Evolutionary conservation across 352 stramenopile species (phyloP), one percentile per base, ranked within the genome.

Genomic region (Phytophthora pistaciae): DNA sequence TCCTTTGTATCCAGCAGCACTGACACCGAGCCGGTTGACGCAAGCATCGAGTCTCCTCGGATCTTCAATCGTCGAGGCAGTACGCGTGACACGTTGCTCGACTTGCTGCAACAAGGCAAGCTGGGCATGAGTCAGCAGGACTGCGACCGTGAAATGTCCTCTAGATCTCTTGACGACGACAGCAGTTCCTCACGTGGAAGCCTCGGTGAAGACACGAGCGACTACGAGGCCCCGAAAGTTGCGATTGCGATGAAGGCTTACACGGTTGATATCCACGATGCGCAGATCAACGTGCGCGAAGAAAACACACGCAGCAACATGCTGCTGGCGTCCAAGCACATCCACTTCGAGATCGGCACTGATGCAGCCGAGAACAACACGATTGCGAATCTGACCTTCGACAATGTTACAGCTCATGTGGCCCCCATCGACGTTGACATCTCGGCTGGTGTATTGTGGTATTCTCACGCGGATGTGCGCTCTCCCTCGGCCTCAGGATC

Each of bases 391-490:
- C 64, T 94, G 6, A 86, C 71, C 20, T 91, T 96, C 38, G 79
- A 90, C 40, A 83, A 82, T 5, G 84, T 96, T 40, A 92, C 85
- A 2, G 85, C 77, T 16, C 87, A 94, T 50, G 78, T 94, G 13
- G 80, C 89, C 16, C 89, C 89, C 1, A 77, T 93, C 10, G 87
- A 94, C 54, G 85, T 96, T 2, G 88, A 96, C 16, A 88, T 96
- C 55, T 81, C 78, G 0, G 78, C 79, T 23, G 85, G 86, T 0
- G 85, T 94, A 18, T 56, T 92, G 14, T 96, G 89, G 89, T 96
- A 94, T 62, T 80, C 84, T 11, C 78, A 86, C 48, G 49, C 62
- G 23, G 20, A 66, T 42, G 42, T 57, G 9, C 20, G 33, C 8
- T 70, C 54, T 21, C 42, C 48, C 6, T 64, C 74, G 3, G 31